Evolutionary conservation across 495 filamentous ascomycete genomes (phyloP), one percentile per base, ranked within the genome.

Genomic region (Penicillium arizonense): DNA sequence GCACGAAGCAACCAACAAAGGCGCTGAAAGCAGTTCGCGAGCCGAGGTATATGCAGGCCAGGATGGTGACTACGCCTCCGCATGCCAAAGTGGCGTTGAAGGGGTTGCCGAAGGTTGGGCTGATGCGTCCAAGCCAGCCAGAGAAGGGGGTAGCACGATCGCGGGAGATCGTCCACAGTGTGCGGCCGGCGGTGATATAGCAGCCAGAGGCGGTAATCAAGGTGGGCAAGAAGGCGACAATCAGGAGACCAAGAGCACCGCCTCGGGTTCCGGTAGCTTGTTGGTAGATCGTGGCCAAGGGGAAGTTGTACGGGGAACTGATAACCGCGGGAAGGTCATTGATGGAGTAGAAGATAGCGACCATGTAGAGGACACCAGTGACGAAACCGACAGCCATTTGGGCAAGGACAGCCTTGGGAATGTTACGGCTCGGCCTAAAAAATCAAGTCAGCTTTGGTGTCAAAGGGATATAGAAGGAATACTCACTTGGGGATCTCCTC

Each of bases 81-180:
- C 74, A 53, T 75, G 84, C 21, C 72, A 93, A 50, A 0, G 87
- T 90, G 0, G 89, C 81, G 47, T 82, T 80, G 45, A 90, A 75
- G 0, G 90, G 90, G 57, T 82, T 87, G 34, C 81, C 78, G 30
- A 82, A 76, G 1, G 45, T 72, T 24, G 57, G 51, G 56, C 68
- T 67, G 65, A 80, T 70, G 12, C 51, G 66, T 14, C 71, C 63
- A 13, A 77, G 58, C 62, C 68, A 74, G 10, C 54, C 51, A 9
- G 64, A 47, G 63, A 75, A 80, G 0, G 77, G 77, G 5, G 75
- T 78, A 11, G 76, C 77, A 13, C 83, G 77, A 65, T 96, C 90
- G 32, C 90, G 84, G 32, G 87, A 82, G 11, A 96, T 78, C 3
- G 88, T 85, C 90, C 90, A 96, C 57, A 88, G 83, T n/a, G 84